Conservation (phyloP, 345 rosid genomes). For the Noccaea bulbosa region DNA sequence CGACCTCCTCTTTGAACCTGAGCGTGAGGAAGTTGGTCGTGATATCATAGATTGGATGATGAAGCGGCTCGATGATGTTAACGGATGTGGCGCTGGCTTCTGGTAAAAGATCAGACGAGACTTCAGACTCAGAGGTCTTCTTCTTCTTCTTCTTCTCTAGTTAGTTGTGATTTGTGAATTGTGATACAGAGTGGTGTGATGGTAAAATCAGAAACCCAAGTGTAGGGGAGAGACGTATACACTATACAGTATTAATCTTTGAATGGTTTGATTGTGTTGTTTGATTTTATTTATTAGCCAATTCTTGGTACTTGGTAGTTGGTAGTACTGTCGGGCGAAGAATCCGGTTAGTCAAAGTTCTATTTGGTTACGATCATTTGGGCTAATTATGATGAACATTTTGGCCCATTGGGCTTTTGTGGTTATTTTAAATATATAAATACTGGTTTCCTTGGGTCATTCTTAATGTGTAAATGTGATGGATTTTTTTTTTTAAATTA, state of each 20-base stretch:
- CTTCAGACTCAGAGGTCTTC: neutral
- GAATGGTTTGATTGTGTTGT: constrained; percentile 24
- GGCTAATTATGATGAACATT: constrained; percentile 3
- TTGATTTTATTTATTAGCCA: constrained; percentile 1
- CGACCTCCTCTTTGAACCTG: constrained; percentile 93
- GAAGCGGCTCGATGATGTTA: constrained; percentile 54
- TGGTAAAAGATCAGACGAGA: constrained; percentile 31
- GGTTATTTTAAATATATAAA: neutral
- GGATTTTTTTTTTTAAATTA: no score
- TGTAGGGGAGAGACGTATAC: constrained; percentile 11
- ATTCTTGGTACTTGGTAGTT: constrained; percentile 11
- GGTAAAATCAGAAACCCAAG: constrained; percentile 30
- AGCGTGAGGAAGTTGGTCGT: constrained; percentile 74
- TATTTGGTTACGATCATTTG: neutral
- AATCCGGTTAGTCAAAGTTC: neutral
- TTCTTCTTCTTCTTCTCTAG: constrained; percentile 24
- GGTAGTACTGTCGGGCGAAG: neutral
- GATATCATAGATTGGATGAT: constrained; percentile 92
- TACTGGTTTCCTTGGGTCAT: neutral
- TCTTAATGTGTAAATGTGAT: no score
- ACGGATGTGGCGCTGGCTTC: constrained; percentile 31
- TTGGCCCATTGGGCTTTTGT: neutral
- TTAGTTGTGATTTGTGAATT: constrained; percentile 35
- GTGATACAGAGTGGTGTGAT: constrained; percentile 35
- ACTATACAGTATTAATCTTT: constrained; percentile 21